Conservation (phyloP, 2,329 filamentous ascomycete species). For the Xylariales sp. region DNA sequence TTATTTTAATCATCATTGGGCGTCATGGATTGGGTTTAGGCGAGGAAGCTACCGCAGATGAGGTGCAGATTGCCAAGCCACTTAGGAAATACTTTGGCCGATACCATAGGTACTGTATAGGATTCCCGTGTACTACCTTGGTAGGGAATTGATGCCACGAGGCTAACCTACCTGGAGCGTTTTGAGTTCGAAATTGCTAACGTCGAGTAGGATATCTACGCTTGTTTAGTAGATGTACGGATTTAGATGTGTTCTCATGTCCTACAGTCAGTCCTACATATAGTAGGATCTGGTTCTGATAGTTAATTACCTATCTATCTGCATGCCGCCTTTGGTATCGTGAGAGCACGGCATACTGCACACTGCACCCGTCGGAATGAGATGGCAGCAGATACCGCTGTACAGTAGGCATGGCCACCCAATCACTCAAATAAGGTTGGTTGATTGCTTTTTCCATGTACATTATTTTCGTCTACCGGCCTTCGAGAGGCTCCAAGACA, state of each 20-base stretch:
- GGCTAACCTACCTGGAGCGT: background rate
- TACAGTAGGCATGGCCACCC: background rate
- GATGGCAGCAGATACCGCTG: background rate
- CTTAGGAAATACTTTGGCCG: background rate
- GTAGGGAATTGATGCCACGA: background rate
- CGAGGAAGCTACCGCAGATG: constrained; percentile 29
- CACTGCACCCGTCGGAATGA: constrained; percentile 1
- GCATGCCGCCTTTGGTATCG: background rate
- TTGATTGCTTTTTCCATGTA: constrained; percentile 19
- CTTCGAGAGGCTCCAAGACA: background rate
- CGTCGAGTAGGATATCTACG: background rate
- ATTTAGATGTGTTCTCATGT: background rate
- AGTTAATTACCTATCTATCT: constrained; percentile 8
- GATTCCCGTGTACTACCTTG: too few species aligned
- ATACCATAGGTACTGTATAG: background rate
- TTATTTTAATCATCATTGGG: constrained; percentile 34
- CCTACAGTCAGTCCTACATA: too few species aligned
- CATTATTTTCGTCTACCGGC: constrained; percentile 14
- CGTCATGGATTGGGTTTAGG: constrained; percentile 25
- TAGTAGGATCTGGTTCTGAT: background rate
- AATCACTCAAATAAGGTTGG: constrained; percentile 7
- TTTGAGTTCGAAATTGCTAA: constrained; percentile 8
- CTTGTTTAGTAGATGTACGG: background rate
- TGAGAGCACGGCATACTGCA: background rate
- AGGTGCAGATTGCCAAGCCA: constrained; percentile 30